A percentile compares a stretch with the other conserved stretches of the same genome.
Evolutionary conservation across 1,139 yeast genomes (phyloP).

Genomic region (Geotrichum europaeum): DNA sequence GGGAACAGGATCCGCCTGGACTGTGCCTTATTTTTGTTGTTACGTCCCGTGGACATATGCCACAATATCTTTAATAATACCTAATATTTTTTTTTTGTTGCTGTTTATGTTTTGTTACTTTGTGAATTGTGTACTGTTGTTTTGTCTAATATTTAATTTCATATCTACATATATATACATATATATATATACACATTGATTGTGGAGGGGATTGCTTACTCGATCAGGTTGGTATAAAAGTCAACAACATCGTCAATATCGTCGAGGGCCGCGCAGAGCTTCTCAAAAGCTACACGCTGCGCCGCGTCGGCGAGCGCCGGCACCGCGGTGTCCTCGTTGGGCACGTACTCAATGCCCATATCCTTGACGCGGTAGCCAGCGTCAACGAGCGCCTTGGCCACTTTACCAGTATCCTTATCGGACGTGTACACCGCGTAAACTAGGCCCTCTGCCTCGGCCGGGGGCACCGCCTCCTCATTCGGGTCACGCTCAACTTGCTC

Average conservation of each 20-base stretch:
- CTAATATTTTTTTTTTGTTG: background rate
- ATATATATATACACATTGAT: background rate
- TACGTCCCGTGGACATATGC: too few species aligned
- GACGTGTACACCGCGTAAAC: conserved; percentile 42
- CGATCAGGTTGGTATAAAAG: conserved; percentile 49
- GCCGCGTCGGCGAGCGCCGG: conserved; percentile 43
- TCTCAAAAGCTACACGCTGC: conserved; percentile 46
- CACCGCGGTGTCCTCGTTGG: conserved; percentile 57
- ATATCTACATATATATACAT: background rate
- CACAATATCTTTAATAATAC: too few species aligned
- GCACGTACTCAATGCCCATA: conserved; percentile 60
- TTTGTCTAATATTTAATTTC: background rate
- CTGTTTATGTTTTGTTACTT: background rate
- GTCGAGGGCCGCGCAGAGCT: conserved; percentile 57
- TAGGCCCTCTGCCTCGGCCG: conserved; percentile 17
- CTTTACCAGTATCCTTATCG: conserved; percentile 53
- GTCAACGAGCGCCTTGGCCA: conserved; percentile 52
- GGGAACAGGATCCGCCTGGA: too few species aligned
- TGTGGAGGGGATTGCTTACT: background rate
- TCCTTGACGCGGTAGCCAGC: conserved; percentile 59
- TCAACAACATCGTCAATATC: conserved; percentile 77
- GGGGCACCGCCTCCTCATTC: background rate
- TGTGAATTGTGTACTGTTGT: background rate
- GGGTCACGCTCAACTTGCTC: conserved; percentile 37
- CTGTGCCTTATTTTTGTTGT: too few species aligned